Percentiles rank a stretch among this genome's conserved stretches.
phyloP scores from a whole-genome alignment of 2,329 filamentous ascomycete species.

The Ciborinia camelliae region DNA sequence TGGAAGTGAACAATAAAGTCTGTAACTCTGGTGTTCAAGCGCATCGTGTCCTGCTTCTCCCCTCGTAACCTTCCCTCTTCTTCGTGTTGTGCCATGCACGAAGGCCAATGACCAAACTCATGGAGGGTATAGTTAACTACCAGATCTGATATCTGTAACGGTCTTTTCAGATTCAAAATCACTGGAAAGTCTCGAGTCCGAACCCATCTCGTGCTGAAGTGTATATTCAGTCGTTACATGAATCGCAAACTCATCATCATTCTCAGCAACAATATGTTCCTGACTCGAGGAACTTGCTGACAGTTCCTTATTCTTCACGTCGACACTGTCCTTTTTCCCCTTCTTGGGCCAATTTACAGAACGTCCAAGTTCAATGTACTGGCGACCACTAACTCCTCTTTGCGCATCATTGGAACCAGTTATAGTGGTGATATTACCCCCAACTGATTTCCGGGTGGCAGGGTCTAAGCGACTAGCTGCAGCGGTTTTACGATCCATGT shows the following conservation, averaged over 20 bases:
- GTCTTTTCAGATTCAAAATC: neutral
- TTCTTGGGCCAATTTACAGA: neutral
- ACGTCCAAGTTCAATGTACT: constrained; percentile 3
- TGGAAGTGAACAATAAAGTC: neutral
- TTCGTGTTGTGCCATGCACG: neutral
- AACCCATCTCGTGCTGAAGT: neutral
- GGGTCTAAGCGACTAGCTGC: neutral
- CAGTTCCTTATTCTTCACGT: neutral
- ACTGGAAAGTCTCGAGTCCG: neutral
- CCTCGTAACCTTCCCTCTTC: too few relatives aligned
- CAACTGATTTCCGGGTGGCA: neutral
- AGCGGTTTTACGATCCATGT: neutral
- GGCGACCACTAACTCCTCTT: neutral
- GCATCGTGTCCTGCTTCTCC: neutral
- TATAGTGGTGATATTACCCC: neutral
- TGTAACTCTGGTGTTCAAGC: neutral
- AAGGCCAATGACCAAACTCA: neutral
- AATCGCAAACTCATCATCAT: neutral
- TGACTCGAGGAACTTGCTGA: neutral
- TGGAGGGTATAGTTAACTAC: neutral
- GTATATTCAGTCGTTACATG: neutral
- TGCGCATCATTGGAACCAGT: neutral
- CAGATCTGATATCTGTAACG: neutral
- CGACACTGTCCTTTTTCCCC: neutral
- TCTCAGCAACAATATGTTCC: neutral